Evolutionary conservation across 176 grass and related monocot genomes (phyloP).

Genomic region (Paspalum notatum): DNA sequence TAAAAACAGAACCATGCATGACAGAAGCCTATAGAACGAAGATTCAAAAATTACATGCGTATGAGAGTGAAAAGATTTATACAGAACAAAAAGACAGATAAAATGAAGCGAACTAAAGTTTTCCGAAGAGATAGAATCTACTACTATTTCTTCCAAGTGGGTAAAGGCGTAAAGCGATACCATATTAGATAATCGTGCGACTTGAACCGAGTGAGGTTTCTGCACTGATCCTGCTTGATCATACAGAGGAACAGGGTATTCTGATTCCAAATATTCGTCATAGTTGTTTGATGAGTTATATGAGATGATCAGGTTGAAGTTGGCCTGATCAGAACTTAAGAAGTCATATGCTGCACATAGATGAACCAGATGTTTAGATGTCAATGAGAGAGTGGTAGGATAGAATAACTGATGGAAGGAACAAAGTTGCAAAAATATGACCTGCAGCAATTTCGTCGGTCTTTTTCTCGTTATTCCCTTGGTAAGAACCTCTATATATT

Average conservation of each 20-base stretch:
- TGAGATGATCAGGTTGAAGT: constrained; percentile 52
- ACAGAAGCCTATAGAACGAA: constrained; percentile 8
- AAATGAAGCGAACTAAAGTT: constrained; percentile 6
- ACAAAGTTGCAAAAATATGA: constrained; percentile 5
- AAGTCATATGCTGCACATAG: constrained; percentile 59
- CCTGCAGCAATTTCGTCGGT: constrained; percentile 53
- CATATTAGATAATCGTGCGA: constrained; percentile 54
- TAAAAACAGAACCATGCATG: background rate
- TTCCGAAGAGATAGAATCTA: background rate
- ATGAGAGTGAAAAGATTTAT: constrained; percentile 10
- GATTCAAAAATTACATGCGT: constrained; percentile 11
- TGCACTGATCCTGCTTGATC: background rate
- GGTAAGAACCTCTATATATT: constrained; percentile 41
- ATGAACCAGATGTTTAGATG: constrained; percentile 9
- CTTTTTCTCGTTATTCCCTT: constrained; percentile 40
- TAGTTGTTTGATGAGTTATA: constrained; percentile 45
- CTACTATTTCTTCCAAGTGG: background rate
- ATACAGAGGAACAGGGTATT: background rate
- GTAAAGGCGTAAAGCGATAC: constrained; percentile 42
- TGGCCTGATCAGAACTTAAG: constrained; percentile 51
- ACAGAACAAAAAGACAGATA: background rate
- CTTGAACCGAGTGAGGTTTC: background rate
- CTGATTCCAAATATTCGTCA: background rate
- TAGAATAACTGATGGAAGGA: constrained; percentile 12
- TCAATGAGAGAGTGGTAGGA: constrained; percentile 16